Percentiles rank a stretch among this genome's conserved stretches.
These are phyloP conservation scores for Staphylotrichum tortipilum DNA, from an alignment of 495 filamentous ascomycete species.

Conservation along the genomic window DNA sequence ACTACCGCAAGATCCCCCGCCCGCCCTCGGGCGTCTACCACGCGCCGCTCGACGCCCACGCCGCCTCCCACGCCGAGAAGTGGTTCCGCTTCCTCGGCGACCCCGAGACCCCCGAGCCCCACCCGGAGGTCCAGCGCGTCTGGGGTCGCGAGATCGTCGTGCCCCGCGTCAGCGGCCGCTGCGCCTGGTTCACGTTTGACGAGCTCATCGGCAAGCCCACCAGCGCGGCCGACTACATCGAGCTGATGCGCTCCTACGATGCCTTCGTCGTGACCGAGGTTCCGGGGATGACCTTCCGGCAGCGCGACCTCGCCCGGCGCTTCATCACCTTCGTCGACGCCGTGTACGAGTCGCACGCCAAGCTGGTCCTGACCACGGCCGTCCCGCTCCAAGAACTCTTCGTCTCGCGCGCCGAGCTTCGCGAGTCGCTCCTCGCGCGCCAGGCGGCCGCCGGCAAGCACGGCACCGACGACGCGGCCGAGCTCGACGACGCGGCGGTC, in stretches of 20 bases:
- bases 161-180: conserved; percentile 75
- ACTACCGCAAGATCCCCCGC: conserved; percentile 93
- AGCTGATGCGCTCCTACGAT: conserved; percentile 83
- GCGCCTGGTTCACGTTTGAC: conserved; percentile 81
- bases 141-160: conserved; percentile 90
- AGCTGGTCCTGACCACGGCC: conserved; percentile 83
- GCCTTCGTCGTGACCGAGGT: conserved; percentile 87
- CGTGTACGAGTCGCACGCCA: conserved; percentile 80
- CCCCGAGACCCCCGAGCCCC: conserved; percentile 65
- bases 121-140: conserved; percentile 67
- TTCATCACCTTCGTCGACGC: conserved; percentile 98
- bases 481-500: conserved; percentile 40
- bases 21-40: conserved; percentile 92
- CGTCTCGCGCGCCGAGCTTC: conserved; percentile 70
- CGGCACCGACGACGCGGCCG: conserved; percentile 12
- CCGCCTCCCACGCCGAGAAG: conserved; percentile 72
- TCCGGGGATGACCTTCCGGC: conserved; percentile 77
- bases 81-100: conserved; percentile 95
- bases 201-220: conserved; percentile 82
- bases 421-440: conserved; percentile 35
- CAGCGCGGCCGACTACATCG: conserved; percentile 89
- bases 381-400: conserved; percentile 81
- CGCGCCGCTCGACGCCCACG: conserved; percentile 65
- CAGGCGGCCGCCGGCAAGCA: not conserved
- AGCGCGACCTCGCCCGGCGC: conserved; percentile 80